These are phyloP conservation scores for Alliaria petiolata DNA, from an alignment of 345 rosid species.

Conservation along the genomic window DNA sequence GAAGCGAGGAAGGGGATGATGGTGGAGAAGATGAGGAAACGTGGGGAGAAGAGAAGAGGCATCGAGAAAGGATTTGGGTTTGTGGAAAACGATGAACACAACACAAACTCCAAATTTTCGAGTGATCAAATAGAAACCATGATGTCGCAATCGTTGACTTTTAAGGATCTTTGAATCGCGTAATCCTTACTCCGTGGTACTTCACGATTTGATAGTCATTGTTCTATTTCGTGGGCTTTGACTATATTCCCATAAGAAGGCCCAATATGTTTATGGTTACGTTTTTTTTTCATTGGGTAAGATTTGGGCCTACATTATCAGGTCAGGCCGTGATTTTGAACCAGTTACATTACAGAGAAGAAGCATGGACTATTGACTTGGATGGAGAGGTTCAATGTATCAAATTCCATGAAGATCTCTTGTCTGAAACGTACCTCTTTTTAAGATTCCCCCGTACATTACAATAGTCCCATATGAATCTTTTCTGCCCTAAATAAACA, in stretches of 20 bases:
- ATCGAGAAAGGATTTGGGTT: no score
- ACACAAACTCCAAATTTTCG: no score
- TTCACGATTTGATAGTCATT: not conserved
- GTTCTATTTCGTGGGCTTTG: not conserved
- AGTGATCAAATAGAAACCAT: no score
- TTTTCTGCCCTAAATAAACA: not conserved
- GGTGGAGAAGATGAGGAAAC: slow-evolving; percentile 12
- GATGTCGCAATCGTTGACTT: no score
- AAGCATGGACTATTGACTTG: not conserved
- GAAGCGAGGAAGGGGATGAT: slow-evolving; percentile 37
- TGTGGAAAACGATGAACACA: no score
- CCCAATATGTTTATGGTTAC: not conserved
- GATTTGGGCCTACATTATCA: not conserved
- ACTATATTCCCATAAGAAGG: not conserved
- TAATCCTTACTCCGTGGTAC: no score
- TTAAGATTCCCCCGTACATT: slow-evolving; percentile 16
- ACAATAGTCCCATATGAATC: not conserved
- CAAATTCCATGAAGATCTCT: slow-evolving; percentile 15
- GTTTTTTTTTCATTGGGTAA: not conserved
- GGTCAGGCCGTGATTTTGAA: not conserved
- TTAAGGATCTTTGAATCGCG: no score
- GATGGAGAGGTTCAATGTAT: slow-evolving; percentile 21
- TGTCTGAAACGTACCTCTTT: slow-evolving; percentile 15
- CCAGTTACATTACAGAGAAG: not conserved
- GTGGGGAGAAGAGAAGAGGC: not conserved